A percentile compares a stretch with the other conserved stretches of the same genome.
Evolutionary conservation across 108 stramenopile species (phyloP).

Genomic region (Cyclotella cryptica): DNA sequence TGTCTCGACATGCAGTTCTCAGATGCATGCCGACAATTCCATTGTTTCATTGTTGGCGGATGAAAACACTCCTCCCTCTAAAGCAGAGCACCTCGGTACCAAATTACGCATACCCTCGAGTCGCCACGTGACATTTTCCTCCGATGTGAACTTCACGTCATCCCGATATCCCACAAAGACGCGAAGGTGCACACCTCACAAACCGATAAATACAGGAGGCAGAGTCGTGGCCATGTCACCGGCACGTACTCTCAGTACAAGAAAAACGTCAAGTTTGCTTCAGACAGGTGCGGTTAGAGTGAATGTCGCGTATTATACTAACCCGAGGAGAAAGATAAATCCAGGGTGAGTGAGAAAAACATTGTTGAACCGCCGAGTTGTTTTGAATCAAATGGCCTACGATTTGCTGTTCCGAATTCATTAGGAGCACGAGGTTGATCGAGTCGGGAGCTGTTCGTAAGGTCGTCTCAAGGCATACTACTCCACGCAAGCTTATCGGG

Average conservation of each 20-base stretch:
- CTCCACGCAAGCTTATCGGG: slow-evolving; percentile 9
- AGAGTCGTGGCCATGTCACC: no score
- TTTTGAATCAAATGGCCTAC: no score
- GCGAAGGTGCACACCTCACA: slow-evolving; percentile 3
- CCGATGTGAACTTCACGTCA: not conserved
- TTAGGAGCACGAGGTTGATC: not conserved
- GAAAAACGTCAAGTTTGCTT: not conserved
- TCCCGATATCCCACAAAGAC: not conserved
- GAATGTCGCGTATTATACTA: not conserved
- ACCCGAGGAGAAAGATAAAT: not conserved
- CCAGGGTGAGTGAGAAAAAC: no score
- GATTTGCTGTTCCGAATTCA: no score
- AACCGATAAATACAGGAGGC: not conserved
- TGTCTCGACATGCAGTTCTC: no score
- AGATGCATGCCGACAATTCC: no score
- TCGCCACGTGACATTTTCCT: not conserved
- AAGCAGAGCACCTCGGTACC: no score
- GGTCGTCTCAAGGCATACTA: slow-evolving; percentile 1
- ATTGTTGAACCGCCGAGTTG: no score
- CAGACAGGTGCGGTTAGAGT: not conserved
- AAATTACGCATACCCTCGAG: no score
- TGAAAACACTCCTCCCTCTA: no score
- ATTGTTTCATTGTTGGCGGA: no score
- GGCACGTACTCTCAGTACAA: no score
- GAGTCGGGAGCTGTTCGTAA: slow-evolving; percentile 9